These are phyloP conservation scores for Thyridium curvatum DNA, from an alignment of 2,329 filamentous ascomycete genomes.

Conservation along the genomic window DNA sequence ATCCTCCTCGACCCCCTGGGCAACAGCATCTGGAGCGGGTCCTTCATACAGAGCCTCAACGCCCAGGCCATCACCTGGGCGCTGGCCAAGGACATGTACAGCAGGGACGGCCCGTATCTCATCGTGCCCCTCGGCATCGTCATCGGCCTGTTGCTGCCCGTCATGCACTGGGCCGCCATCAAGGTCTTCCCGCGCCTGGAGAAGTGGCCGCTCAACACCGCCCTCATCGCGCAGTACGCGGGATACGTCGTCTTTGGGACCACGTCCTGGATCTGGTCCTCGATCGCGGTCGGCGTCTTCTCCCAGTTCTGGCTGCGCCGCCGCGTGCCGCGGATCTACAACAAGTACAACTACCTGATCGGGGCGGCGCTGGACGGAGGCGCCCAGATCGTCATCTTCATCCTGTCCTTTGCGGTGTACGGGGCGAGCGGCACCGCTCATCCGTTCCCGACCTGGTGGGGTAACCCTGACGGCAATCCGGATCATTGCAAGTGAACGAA, in stretches of 20 bases:
- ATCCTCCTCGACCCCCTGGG: slow-evolving; percentile 39
- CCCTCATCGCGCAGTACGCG: slow-evolving; percentile 30
- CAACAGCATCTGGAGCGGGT: slow-evolving; percentile 45
- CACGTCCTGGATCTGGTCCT: slow-evolving; percentile 46
- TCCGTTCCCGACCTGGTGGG: slow-evolving; percentile 48
- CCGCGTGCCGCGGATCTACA: slow-evolving; percentile 44
- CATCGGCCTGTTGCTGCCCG: slow-evolving; percentile 26
- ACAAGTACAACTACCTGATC: slow-evolving; percentile 46
- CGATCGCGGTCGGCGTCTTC: slow-evolving; percentile 35
- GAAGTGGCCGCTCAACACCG: too few relatives aligned
- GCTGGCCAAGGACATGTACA: slow-evolving; percentile 47
- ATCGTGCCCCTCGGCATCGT: slow-evolving; percentile 44
- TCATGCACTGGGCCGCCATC: too few relatives aligned
- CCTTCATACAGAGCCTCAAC: slow-evolving; percentile 41
- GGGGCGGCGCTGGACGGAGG: slow-evolving; percentile 48
- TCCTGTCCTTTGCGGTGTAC: slow-evolving; percentile 50
- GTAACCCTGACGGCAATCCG: slow-evolving; percentile 23
- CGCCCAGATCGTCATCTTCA: slow-evolving; percentile 39
- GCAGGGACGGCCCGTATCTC: slow-evolving; percentile 30
- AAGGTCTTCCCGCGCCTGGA: too few relatives aligned
- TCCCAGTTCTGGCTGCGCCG: slow-evolving; percentile 46
- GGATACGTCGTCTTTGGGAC: slow-evolving; percentile 49
- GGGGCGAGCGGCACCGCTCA: slow-evolving; percentile 33
- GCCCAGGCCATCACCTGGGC: slow-evolving; percentile 43
- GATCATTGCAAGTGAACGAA: too few relatives aligned